These are phyloP conservation scores for Neonectria faginata DNA, from an alignment of 2,329 filamentous ascomycete species.

Conservation along the genomic window DNA sequence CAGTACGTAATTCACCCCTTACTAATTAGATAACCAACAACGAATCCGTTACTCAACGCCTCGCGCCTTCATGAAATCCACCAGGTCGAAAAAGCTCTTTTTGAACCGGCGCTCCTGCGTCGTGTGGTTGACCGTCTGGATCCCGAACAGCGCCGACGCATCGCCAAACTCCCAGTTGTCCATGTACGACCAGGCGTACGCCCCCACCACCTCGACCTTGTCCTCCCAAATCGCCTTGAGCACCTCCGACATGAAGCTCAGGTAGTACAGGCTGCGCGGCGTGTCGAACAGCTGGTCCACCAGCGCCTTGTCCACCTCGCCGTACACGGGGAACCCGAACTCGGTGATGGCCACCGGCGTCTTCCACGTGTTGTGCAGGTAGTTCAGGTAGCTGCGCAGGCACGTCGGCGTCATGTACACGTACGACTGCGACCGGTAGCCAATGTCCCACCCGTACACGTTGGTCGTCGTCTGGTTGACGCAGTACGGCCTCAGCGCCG, in stretches of 20 bases:
- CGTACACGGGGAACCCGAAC: conserved; percentile 68
- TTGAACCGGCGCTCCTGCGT: conserved; percentile 64
- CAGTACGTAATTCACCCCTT: not conserved
- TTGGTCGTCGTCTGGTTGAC: conserved; percentile 60
- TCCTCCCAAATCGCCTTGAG: conserved; percentile 68
- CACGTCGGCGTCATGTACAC: conserved; percentile 70
- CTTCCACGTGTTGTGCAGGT: conserved; percentile 70
- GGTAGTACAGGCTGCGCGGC: conserved; percentile 66
- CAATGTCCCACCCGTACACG: conserved; percentile 67
- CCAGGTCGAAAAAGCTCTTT: conserved; percentile 69
- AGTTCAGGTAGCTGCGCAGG: conserved; percentile 66
- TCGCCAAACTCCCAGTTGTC: conserved; percentile 69
- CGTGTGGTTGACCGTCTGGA: conserved; percentile 67
- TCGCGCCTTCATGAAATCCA: conserved; percentile 60
- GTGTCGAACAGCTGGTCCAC: conserved; percentile 65
- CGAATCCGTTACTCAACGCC: conserved; percentile 36
- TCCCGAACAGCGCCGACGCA: conserved; percentile 60
- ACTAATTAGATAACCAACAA: not conserved
- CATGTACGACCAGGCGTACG: conserved; percentile 63
- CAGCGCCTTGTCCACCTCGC: conserved; percentile 56
- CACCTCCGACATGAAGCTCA: conserved; percentile 64
- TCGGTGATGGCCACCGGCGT: conserved; percentile 62
- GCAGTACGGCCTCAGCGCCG: conserved; percentile 63
- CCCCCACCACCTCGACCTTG: conserved; percentile 64
- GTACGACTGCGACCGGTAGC: conserved; percentile 66